A percentile compares a stretch with the other conserved stretches of the same genome.
These are phyloP conservation scores for Wickerhamiella lipophila DNA, from an alignment of 805 yeast species.

Conservation along the genomic window DNA sequence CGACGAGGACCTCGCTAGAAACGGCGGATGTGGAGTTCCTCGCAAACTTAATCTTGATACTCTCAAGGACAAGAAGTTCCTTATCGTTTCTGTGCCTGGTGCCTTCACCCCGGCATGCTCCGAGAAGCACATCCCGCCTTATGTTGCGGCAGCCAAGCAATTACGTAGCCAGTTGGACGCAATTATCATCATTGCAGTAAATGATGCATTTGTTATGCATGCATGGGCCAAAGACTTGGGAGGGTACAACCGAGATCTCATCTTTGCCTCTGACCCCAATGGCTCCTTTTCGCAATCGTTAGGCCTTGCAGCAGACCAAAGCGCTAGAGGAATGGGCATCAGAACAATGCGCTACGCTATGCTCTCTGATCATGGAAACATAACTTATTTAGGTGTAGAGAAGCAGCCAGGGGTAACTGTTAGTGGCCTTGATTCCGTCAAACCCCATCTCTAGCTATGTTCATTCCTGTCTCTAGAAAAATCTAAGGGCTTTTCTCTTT, in stretches of 20 bases:
- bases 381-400: constrained; percentile 41
- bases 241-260: constrained; percentile 29
- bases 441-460: constrained; percentile 25
- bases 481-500: neutral
- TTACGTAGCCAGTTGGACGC: constrained; percentile 49
- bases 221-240: constrained; percentile 50
- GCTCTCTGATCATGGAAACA: constrained; percentile 47
- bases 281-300: constrained; percentile 45
- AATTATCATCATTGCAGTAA: constrained; percentile 50
- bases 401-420: constrained; percentile 33
- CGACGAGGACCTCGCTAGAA: constrained; percentile 24
- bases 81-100: constrained; percentile 70
- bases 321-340: constrained; percentile 40
- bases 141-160: constrained; percentile 36
- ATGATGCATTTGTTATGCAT: constrained; percentile 57
- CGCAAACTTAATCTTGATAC: constrained; percentile 27
- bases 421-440: constrained; percentile 36
- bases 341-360: constrained; percentile 65
- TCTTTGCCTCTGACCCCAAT: constrained; percentile 55
- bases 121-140: constrained; percentile 59
- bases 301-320: constrained; percentile 47
- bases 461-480: neutral
- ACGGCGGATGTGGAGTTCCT: constrained; percentile 33
- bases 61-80: constrained; percentile 39
- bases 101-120: constrained; percentile 81